phyloP scores from a whole-genome alignment of 1,284 basidiomycete species.

The Pseudozyma pruni region DNA sequence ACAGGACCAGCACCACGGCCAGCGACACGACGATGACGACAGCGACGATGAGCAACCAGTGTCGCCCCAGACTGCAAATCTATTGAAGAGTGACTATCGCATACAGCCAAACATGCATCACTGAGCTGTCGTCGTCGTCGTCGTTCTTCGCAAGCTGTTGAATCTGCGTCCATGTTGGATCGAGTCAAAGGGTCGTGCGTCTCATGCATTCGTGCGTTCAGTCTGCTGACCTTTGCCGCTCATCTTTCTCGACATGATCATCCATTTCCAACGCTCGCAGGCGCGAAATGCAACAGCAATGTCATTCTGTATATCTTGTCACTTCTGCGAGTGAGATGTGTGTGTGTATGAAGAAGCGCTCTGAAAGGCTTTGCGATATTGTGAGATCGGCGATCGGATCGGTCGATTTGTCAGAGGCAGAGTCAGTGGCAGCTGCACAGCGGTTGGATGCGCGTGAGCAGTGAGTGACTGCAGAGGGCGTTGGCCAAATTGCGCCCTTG shows the following conservation, averaged over 20 bases:
- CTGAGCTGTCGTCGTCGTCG: conserved; percentile 50
- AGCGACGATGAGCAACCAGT: conserved; percentile 54
- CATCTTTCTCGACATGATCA: neutral
- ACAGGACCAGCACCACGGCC: neutral
- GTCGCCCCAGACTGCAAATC: conserved; percentile 58
- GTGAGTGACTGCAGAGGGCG: neutral
- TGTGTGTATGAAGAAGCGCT: neutral
- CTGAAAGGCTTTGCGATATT: too few relatives aligned
- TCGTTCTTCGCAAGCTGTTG: conserved; percentile 11
- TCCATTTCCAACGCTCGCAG: neutral
- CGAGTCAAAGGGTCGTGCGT: neutral
- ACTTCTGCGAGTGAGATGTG: too few relatives aligned
- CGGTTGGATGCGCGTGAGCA: conserved; percentile 5
- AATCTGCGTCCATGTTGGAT: neutral
- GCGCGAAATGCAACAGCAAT: neutral
- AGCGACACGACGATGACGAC: conserved; percentile 22
- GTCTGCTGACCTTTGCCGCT: conserved; percentile 3
- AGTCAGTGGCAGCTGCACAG: too few relatives aligned
- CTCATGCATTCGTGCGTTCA: neutral
- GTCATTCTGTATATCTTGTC: too few relatives aligned
- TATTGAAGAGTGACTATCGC: conserved; percentile 55
- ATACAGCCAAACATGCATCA: conserved; percentile 57
- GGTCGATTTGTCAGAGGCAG: neutral
- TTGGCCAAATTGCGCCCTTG: too few relatives aligned
- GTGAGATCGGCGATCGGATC: conserved; percentile 1